Base-by-base conservation (phyloP, 2,329 filamentous ascomycete genomes). In the Aspergillus phoenicis region DNA sequence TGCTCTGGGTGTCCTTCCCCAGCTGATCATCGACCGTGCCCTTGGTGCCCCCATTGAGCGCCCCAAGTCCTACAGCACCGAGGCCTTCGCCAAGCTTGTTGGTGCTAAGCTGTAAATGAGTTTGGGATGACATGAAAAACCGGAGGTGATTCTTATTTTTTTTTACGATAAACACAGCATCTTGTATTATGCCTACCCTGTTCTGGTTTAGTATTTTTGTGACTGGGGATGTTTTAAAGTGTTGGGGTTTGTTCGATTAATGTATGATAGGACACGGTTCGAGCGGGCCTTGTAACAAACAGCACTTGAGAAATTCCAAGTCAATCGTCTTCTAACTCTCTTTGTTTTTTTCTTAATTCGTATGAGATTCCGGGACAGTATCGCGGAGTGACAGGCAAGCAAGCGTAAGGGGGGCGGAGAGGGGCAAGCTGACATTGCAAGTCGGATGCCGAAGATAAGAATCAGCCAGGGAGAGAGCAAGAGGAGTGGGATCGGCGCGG, bases 21-120 rank as follows among this genome's bases (percentile, higher is more conserved):
- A 99, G 87, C 88, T 99, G 79, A 99, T 99, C 87, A 97, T 99
- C 77, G 95, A 99, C 88, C 94, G 95, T 78, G 95, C 94, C 71
- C 87, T 97, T 70, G 95, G 95, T 78, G 91, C 93, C 71, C 95
- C 95, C 71, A 99, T 99, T 75, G 95, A 99, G 89, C 87, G 95
- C 78, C 95, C 95, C 82, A 99, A 99, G 91, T 94, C 90, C 66
- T 99, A 97, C 91, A 96, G 91, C 79, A 99, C 95, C 63, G 92
- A 93, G 77, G 94, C 94, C 79, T 98, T 93, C 86, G 88, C 91
- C 80, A 94, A 98, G 88, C 88, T 98, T 72, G 89, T 91, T 69
- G 87, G 87, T 79, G 93, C 93, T 76, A 93, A 93, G 84, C 85
- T 97, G 82, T 98, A 92, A 91, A 78, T 68, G 33, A 63, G 57